Evolutionary conservation across 768 basidiomycete genomes (phyloP).

Genomic region (Lyophyllum shimeji): DNA sequence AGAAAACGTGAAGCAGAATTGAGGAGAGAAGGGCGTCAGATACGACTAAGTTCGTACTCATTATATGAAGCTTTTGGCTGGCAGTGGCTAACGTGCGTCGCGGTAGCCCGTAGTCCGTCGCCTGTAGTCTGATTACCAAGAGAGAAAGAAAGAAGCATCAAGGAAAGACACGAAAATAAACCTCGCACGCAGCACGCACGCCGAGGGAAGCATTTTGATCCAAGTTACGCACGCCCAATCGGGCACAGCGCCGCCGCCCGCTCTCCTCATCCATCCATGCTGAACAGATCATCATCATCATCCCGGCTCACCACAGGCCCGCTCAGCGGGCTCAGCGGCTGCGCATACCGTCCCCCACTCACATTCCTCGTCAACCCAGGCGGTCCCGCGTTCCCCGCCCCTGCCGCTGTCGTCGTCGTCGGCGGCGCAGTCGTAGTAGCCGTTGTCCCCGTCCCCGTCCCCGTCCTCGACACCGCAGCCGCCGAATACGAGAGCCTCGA

Average conservation of each 20-base stretch:
- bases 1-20: too few species aligned
- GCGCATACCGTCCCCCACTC: slow-evolving; percentile 35
- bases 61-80: neutral
- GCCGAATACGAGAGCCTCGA: slow-evolving; percentile 58
- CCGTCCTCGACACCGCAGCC: slow-evolving; percentile 25
- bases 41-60: neutral
- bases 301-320: slow-evolving; percentile 56
- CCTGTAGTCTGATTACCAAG: too few species aligned
- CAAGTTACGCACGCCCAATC: neutral
- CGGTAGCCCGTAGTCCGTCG: neutral
- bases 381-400: too few species aligned
- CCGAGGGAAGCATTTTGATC: neutral
- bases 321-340: slow-evolving; percentile 58
- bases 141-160: neutral
- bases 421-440: slow-evolving; percentile 3
- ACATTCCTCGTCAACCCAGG: slow-evolving; percentile 38
- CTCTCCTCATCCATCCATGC: slow-evolving; percentile 59
- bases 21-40: neutral
- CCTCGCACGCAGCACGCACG: neutral
- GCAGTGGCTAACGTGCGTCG: neutral
- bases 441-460: too few species aligned
- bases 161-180: neutral
- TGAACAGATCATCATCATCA: slow-evolving; percentile 70
- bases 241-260: neutral
- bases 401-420: too few species aligned